Conservation (phyloP, 352 stramenopile genomes). For the Plasmopara muralis region DNA sequence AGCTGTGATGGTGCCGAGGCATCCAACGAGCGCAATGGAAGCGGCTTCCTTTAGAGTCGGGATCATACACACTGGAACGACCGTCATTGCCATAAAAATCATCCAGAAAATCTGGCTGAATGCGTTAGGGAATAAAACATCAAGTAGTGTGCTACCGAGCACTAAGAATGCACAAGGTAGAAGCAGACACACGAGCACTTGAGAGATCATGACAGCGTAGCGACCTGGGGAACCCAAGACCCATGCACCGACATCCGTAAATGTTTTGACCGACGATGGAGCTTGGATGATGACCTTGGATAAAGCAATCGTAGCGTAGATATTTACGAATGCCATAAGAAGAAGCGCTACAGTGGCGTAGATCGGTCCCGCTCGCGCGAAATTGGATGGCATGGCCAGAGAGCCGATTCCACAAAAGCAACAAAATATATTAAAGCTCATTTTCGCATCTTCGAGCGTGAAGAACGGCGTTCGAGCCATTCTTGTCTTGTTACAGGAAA, state of each 20-base stretch:
- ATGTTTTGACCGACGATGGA: constrained; percentile 35
- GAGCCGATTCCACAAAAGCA: constrained; percentile 62
- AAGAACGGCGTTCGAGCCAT: constrained; percentile 17
- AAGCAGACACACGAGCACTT: constrained; percentile 42
- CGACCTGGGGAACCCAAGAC: constrained; percentile 31
- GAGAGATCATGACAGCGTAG: constrained; percentile 37
- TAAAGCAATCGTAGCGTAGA: constrained; percentile 45
- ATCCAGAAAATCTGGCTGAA: constrained; percentile 40
- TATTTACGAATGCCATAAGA: constrained; percentile 61
- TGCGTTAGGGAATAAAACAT: constrained; percentile 42
- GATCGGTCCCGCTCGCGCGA: constrained; percentile 38
- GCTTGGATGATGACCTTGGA: constrained; percentile 36
- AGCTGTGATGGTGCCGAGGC: constrained; percentile 26
- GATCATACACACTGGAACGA: constrained; percentile 28
- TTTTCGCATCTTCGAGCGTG: constrained; percentile 52
- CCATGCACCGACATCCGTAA: constrained; percentile 40
- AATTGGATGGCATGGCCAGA: constrained; percentile 64
- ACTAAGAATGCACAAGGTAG: constrained; percentile 45
- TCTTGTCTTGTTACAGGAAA: constrained; percentile 6
- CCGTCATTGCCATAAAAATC: constrained; percentile 31
- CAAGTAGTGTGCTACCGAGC: constrained; percentile 37
- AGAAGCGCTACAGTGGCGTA: constrained; percentile 40
- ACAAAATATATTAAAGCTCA: constrained; percentile 58
- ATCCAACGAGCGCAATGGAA: constrained; percentile 20
- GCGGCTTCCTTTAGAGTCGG: constrained; percentile 27